Base-by-base conservation (phyloP, 2,329 filamentous ascomycete species). In the Lasiodiplodia citricola region DNA sequence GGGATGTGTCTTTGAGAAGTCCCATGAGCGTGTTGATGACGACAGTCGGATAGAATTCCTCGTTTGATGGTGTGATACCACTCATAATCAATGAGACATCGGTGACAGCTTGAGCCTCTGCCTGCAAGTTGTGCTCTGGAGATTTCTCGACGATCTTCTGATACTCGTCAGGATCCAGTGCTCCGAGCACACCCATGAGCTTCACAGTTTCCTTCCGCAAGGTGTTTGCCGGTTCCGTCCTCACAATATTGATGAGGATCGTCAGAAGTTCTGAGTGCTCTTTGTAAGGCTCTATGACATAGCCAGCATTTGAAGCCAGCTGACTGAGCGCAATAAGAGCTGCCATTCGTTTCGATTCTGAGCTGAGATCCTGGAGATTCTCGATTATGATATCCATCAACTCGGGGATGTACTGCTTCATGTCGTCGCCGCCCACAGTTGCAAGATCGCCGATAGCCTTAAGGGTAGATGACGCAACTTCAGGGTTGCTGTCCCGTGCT, bases 11-110 rank as follows among this genome's bases (percentile, higher is more conserved):
- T 75, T 95, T 96, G 44, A 99, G 83, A 72, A 99, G 94, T 68
- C 94, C 91, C 75, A 99, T 89, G 13, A 99, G 86, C 1, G 96
- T 96, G 75, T 97, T 97, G 77, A 99, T 97, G 57, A 97, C 96
- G 21, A 99, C 94, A 0, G 96, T 99, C 0, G 96, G 96, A 76
- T 97, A 99, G 80, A 99, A 99, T 75, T 99, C 96, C 76, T 99
- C 97, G 76, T 93, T 97, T 0, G 95, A 98, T 0, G 96, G 96
- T 0, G 94, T 98, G 51, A 97, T 85, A 16, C 96, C 96, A 52
- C 93, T 94, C 95, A 99, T 99, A 86, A 99, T 98, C 37, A 99
- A 86, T 3, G 94, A 96, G 56, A 99, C 96, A 79, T 99, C 96
- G 0, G 95, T 97, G 74, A 97, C 85, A 10, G 84, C 83, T 72